These are phyloP conservation scores for Arachis monticola DNA, from an alignment of 331 rosid genomes.

Conservation along the genomic window DNA sequence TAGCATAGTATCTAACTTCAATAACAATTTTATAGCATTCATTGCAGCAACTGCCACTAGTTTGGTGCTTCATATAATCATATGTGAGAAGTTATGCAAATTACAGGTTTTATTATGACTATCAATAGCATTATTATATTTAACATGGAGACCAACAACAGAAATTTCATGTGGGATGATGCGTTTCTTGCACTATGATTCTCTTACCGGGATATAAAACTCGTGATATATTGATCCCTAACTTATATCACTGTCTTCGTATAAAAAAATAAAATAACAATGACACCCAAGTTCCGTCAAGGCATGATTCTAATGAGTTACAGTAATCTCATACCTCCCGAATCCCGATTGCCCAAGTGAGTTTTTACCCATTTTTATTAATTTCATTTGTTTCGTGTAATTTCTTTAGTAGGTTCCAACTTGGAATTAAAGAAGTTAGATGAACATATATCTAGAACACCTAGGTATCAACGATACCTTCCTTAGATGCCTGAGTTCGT, in stretches of 20 bases:
- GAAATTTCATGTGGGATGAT: not conserved
- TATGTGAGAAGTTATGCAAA: constrained; percentile 25
- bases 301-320: not conserved
- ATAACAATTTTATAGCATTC: constrained; percentile 11
- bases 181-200: not conserved
- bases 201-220: not conserved
- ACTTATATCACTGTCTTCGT: not conserved
- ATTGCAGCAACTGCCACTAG: constrained; percentile 64
- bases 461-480: not conserved
- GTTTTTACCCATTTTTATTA: not conserved
- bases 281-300: not conserved
- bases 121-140: not conserved
- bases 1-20: not conserved
- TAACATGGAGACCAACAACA: too few relatives aligned
- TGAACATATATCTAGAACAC: not conserved
- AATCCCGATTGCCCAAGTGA: not conserved
- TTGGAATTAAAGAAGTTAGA: not conserved
- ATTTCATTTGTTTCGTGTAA: not conserved
- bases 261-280: constrained; percentile 5
- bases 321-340: constrained; percentile 1
- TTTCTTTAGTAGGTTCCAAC: not conserved
- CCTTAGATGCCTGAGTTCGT: not conserved
- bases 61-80: constrained; percentile 63
- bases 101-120: constrained; percentile 16
- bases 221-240: not conserved